These are phyloP conservation scores for Ramichloridium luteum DNA, from an alignment of 2,329 filamentous ascomycete species.

Conservation along the genomic window DNA sequence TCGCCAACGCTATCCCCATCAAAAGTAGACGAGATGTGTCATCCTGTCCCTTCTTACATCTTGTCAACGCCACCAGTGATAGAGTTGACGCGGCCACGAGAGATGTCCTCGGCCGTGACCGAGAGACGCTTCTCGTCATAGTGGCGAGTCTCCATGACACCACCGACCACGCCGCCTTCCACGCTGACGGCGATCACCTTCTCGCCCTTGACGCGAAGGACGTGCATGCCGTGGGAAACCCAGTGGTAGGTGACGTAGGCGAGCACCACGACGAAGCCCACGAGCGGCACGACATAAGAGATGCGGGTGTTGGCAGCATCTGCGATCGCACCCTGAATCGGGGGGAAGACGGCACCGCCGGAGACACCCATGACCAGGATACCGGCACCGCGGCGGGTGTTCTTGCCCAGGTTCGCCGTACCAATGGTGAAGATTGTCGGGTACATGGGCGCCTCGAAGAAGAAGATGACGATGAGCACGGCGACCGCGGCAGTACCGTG, in stretches of 20 bases:
- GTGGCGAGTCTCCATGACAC: conserved; percentile 23
- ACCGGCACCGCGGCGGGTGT: conserved; percentile 29
- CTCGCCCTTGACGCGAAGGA: conserved; percentile 24
- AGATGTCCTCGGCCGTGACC: conserved; percentile 17
- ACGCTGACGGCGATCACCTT: conserved; percentile 19
- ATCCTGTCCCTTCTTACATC: no score
- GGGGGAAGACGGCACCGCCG: conserved; percentile 25
- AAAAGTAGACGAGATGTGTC: no score
- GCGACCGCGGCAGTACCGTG: conserved; percentile 22
- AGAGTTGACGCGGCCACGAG: conserved; percentile 16
- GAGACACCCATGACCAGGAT: conserved; percentile 30
- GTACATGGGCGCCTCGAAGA: conserved; percentile 29
- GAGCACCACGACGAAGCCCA: conserved; percentile 31
- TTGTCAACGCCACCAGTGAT: conserved; percentile 19
- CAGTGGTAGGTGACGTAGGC: conserved; percentile 25
- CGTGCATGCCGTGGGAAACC: conserved; percentile 21
- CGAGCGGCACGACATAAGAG: conserved; percentile 34
- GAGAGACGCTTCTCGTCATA: conserved; percentile 25
- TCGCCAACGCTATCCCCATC: no score
- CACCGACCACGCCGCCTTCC: conserved; percentile 24
- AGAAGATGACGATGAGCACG: conserved; percentile 27
- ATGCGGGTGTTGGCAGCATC: conserved; percentile 29
- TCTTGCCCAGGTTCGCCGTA: conserved; percentile 28
- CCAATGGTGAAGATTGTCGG: conserved; percentile 29
- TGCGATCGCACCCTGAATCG: conserved; percentile 29